Percentiles rank a stretch among this genome's conserved stretches.
Conservation (phyloP, 768 basidiomycete species). For the Rossbeevera mucosa region DNA sequence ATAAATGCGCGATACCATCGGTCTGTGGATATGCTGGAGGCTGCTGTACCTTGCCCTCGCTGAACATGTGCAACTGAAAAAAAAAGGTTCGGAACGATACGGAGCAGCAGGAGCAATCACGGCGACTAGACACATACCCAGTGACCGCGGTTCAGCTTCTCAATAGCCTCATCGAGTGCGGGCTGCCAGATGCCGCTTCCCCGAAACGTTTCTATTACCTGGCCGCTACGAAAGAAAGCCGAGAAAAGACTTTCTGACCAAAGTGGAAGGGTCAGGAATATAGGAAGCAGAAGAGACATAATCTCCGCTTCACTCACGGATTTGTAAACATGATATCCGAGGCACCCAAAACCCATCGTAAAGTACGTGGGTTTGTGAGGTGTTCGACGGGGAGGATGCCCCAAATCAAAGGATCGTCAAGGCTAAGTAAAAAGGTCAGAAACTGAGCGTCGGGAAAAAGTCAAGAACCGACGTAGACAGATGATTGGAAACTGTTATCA, state of each 20-base stretch:
- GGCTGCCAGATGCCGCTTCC: conserved; percentile 88
- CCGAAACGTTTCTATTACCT: conserved; percentile 88
- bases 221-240: conserved; percentile 82
- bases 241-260: conserved; percentile 64
- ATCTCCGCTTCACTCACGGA: conserved; percentile 49
- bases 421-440: conserved; percentile 36
- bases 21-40: conserved; percentile 44
- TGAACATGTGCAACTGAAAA: conserved; percentile 81
- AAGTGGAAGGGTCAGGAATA: conserved; percentile 14
- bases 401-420: conserved; percentile 87
- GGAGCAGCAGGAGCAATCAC: conserved; percentile 1
- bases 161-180: conserved; percentile 79
- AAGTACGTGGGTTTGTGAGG: conserved; percentile 55
- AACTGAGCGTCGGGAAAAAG: neutral
- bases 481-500: conserved; percentile 93
- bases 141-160: conserved; percentile 71
- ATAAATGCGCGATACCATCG: conserved; percentile 46
- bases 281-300: neutral
- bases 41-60: conserved; percentile 87
- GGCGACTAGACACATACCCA: conserved; percentile 59
- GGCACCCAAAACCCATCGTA: conserved; percentile 90
- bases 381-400: conserved; percentile 67
- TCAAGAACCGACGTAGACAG: conserved; percentile 72
- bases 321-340: conserved; percentile 95
- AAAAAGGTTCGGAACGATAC: neutral